Evolutionary conservation across 495 filamentous ascomycete species (phyloP).

Genomic region (Hypoxylon crocopeplum): DNA sequence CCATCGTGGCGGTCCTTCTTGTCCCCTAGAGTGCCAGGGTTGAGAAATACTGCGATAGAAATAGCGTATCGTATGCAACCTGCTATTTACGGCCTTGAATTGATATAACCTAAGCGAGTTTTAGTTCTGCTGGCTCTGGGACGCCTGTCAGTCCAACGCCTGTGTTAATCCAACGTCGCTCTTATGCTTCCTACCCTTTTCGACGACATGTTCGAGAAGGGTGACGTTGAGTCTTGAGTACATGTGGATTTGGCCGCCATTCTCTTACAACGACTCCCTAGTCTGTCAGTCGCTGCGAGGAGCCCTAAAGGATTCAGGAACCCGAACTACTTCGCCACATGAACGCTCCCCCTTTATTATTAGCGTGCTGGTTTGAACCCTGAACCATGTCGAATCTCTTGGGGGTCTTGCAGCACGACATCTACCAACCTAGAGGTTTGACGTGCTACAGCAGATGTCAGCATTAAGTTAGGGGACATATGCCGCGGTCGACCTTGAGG

Average conservation of each 20-base stretch:
- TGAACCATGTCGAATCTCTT: slow-evolving; percentile 37
- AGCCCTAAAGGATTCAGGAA: slow-evolving; percentile 31
- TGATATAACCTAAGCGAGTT: background rate
- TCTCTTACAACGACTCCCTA: slow-evolving; percentile 26
- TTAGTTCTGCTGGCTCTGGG: background rate
- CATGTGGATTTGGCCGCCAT: slow-evolving; percentile 4
- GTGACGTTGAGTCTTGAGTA: slow-evolving; percentile 7
- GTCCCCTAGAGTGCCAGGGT: background rate
- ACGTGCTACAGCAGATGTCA: slow-evolving; percentile 35
- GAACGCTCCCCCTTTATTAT: slow-evolving; percentile 36
- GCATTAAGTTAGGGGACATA: slow-evolving; percentile 23
- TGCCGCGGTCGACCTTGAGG: slow-evolving; percentile 31
- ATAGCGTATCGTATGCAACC: background rate
- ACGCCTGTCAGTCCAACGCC: background rate
- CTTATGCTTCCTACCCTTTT: background rate
- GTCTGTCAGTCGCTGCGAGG: slow-evolving; percentile 10
- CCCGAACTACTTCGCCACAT: slow-evolving; percentile 33
- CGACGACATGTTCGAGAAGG: background rate
- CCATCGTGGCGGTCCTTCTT: background rate
- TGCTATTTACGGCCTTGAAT: background rate
- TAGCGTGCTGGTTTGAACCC: slow-evolving; percentile 29
- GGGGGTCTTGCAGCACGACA: slow-evolving; percentile 34
- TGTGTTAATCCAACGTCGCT: background rate
- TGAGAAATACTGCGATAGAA: background rate
- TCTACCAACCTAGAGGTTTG: slow-evolving; percentile 29